These are phyloP conservation scores for Medicago ruthenica DNA, from an alignment of 306 rosid species.

Conservation along the genomic window DNA sequence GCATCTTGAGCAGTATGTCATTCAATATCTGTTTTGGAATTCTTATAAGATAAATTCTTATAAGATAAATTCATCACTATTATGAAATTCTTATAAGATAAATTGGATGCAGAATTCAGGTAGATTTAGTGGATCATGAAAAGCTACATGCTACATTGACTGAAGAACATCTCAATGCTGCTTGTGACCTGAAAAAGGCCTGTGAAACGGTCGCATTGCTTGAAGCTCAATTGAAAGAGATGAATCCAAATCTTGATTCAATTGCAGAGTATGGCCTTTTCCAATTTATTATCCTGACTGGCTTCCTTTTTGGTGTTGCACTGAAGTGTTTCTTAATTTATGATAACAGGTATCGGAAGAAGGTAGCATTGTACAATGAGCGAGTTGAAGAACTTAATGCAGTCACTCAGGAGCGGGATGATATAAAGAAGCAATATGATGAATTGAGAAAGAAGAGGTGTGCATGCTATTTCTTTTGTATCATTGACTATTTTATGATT, in stretches of 20 bases:
- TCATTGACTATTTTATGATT: conserved; percentile 21
- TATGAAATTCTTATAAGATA: conserved; percentile 34
- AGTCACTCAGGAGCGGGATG: conserved; percentile 88
- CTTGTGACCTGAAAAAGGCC: conserved; percentile 74
- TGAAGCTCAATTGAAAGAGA: conserved; percentile 91
- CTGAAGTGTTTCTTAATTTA: conserved; percentile 33
- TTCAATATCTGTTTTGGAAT: conserved; percentile 26
- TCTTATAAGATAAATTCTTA: background rate
- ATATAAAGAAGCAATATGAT: conserved; percentile 81
- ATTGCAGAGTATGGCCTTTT: conserved; percentile 75
- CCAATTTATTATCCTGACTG: conserved; percentile 25
- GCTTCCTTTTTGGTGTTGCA: conserved; percentile 33
- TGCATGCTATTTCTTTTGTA: conserved; percentile 15
- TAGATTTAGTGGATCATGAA: conserved; percentile 83
- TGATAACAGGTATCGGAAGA: conserved; percentile 71
- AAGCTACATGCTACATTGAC: conserved; percentile 73
- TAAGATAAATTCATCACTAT: conserved; percentile 16
- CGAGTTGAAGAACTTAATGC: conserved; percentile 86
- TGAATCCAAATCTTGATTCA: conserved; percentile 98
- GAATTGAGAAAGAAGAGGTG: conserved; percentile 92
- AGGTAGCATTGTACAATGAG: conserved; percentile 78
- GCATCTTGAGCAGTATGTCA: conserved; percentile 90
- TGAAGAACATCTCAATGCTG: conserved; percentile 59
- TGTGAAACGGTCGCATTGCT: conserved; percentile 76
- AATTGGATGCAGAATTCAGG: conserved; percentile 70